These are phyloP conservation scores for Elsinoe arachidis DNA, from an alignment of 2,329 filamentous ascomycete genomes.

Conservation along the genomic window DNA sequence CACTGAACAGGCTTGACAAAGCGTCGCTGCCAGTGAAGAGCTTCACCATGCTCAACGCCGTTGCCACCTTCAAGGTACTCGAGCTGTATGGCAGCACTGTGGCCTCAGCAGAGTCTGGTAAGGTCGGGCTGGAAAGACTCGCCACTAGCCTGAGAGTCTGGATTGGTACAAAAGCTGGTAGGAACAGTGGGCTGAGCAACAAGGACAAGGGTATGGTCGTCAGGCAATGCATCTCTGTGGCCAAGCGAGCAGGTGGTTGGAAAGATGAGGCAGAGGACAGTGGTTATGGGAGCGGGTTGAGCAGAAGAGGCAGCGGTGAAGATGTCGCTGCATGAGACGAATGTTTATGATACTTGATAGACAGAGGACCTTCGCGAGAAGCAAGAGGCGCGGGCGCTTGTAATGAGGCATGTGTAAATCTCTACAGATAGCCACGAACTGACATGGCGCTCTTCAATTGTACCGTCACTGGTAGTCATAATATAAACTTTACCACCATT, in stretches of 20 bases:
- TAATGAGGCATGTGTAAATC: background rate
- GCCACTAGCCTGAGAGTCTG: conserved; percentile 38
- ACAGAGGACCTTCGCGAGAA: background rate
- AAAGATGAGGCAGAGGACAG: conserved; percentile 22
- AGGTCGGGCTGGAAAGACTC: conserved; percentile 35
- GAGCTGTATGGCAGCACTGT: conserved; percentile 29
- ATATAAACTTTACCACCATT: too few relatives aligned
- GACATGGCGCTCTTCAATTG: too few relatives aligned
- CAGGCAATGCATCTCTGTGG: conserved; percentile 33
- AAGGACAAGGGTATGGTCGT: conserved; percentile 33
- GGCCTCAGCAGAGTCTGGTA: conserved; percentile 26
- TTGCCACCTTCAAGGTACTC: conserved; percentile 37
- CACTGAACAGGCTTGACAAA: conserved; percentile 32
- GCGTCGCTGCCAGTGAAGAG: conserved; percentile 31
- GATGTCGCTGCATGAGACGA: background rate
- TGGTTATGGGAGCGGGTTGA: conserved; percentile 23
- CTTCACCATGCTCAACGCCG: conserved; percentile 39
- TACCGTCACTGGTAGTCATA: too few relatives aligned
- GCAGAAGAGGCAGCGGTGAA: conserved; percentile 4
- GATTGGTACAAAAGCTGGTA: conserved; percentile 37
- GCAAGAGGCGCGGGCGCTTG: too few relatives aligned
- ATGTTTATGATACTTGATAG: background rate
- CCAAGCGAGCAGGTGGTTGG: conserved; percentile 36
- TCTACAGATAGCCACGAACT: background rate
- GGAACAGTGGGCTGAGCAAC: conserved; percentile 31